phyloP scores from a whole-genome alignment of 345 rosid species.

The Toxicodendron radicans region DNA sequence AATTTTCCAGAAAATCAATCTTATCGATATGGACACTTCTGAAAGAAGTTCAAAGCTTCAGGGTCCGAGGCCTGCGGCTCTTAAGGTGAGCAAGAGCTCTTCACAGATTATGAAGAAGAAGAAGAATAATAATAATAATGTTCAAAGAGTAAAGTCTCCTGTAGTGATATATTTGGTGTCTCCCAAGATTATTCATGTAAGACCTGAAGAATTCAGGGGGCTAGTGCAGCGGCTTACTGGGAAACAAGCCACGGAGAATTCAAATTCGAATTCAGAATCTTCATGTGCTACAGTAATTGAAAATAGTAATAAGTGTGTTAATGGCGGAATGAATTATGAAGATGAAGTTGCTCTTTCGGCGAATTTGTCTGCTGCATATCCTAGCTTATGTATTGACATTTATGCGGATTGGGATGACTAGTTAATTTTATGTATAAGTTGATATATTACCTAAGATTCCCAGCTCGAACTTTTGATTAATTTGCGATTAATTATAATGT shows the following conservation, averaged over 20 bases:
- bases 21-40: neutral
- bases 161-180: conserved; percentile 40
- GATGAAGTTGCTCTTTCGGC: too few relatives aligned
- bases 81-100: conserved; percentile 21
- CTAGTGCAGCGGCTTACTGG: conserved; percentile 54
- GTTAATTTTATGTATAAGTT: too few relatives aligned
- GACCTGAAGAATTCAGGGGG: conserved; percentile 46
- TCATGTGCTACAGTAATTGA: neutral
- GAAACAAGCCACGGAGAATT: conserved; percentile 15
- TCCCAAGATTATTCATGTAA: conserved; percentile 46
- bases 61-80: conserved; percentile 22
- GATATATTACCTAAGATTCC: too few relatives aligned
- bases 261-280: neutral
- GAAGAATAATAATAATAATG: neutral
- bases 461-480: too few relatives aligned
- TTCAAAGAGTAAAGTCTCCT: conserved; percentile 16
- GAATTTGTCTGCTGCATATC: too few relatives aligned
- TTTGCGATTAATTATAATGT: too few relatives aligned
- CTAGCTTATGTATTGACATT: too few relatives aligned
- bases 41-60: conserved; percentile 6
- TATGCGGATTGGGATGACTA: too few relatives aligned
- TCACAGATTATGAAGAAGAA: neutral
- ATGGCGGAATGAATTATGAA: too few relatives aligned
- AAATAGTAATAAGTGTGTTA: neutral
- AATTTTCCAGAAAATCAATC: too few relatives aligned